Base-by-base conservation (phyloP, 352 stramenopile species). In the Globisporangium rhizosaccharum region DNA sequence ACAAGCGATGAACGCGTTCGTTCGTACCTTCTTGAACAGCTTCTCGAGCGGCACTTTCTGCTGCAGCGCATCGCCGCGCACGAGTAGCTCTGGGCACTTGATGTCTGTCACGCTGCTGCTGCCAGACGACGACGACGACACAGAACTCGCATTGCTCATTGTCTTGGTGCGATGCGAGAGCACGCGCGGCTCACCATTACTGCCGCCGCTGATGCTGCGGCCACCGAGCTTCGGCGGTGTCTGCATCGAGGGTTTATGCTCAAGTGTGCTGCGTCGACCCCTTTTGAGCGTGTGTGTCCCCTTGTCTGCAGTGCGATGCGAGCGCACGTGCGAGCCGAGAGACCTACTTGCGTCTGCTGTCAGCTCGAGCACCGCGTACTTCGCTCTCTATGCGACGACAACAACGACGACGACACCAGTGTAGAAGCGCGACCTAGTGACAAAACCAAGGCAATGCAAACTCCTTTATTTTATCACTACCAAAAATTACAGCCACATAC, bases 1-100 rank as follows among this genome's bases (percentile, higher is more conserved):
- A 47, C 41, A 5, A 18, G 4, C 18, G 33, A 36, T 37, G 3
- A 7, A 36, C 37, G 23, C 23, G 23, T 23, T 23, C 28, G 28
- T 33, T 23, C 28, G 25, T 50, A 73, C 67, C 56, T 86, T 88
- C 65, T 85, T 85, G 65, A 78, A 68, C 15, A 88, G 59, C 17
- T 74, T 66, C 57, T 75, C 70, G 30, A 88, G 59, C 26, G 64
- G 44, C 10, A 67, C 73, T 25, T 71, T 62, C 50, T 71, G 68
- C 56, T 85, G 71, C n/a, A 88, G 53, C 23, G 84, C 71, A 7
- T 63, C 9, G 17, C 73, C 78, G 2, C 68, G 71, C 37, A 84
- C 52, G 36, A 82, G 60, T 37, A 88, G 53, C 53, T 88, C 78
- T 6, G 77, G 77, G 46, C 76, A 85, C 33, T 59, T 71, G 42